These are phyloP conservation scores for Neonectria sp. DNA, from an alignment of 2,329 filamentous ascomycete genomes.

Conservation along the genomic window DNA sequence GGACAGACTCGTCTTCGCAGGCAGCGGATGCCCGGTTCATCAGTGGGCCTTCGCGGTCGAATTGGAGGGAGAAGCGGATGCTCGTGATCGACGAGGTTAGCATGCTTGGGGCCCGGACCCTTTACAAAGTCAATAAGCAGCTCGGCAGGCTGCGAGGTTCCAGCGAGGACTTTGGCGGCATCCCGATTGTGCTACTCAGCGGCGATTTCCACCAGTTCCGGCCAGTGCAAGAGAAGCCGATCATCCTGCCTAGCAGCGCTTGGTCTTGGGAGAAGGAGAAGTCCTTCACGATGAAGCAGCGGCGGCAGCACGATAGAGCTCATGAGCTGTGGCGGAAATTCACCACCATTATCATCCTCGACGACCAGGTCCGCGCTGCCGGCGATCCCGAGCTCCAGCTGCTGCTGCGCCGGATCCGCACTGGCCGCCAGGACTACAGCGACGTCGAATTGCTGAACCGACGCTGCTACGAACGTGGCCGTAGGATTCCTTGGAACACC, in stretches of 20 bases:
- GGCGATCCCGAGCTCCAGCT: neutral
- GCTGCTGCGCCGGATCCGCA: neutral
- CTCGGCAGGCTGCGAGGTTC: constrained; percentile 8
- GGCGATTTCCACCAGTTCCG: constrained; percentile 24
- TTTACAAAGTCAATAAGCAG: constrained; percentile 18
- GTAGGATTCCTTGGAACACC: too few species aligned
- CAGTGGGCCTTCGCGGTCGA: neutral
- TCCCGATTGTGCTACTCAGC: constrained; percentile 23
- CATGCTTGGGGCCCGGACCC: constrained; percentile 24
- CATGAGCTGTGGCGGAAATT: constrained; percentile 24
- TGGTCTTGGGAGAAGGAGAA: neutral
- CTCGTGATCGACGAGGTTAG: constrained; percentile 27
- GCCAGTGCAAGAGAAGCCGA: constrained; percentile 17
- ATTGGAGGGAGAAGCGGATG: constrained; percentile 16
- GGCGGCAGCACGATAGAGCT: constrained; percentile 25
- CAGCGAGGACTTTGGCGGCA: constrained; percentile 3
- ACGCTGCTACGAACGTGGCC: neutral
- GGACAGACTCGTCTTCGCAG: too few species aligned
- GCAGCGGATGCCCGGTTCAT: too few species aligned
- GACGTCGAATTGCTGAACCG: neutral
- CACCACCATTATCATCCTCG: constrained; percentile 23
- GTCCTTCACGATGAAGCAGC: constrained; percentile 9
- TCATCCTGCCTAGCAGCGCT: constrained; percentile 1
- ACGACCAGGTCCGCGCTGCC: constrained; percentile 8
- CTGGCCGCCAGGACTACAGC: neutral